These are phyloP conservation scores for Dryas integrifolia DNA, from an alignment of 331 rosid genomes.

Conservation along the genomic window DNA sequence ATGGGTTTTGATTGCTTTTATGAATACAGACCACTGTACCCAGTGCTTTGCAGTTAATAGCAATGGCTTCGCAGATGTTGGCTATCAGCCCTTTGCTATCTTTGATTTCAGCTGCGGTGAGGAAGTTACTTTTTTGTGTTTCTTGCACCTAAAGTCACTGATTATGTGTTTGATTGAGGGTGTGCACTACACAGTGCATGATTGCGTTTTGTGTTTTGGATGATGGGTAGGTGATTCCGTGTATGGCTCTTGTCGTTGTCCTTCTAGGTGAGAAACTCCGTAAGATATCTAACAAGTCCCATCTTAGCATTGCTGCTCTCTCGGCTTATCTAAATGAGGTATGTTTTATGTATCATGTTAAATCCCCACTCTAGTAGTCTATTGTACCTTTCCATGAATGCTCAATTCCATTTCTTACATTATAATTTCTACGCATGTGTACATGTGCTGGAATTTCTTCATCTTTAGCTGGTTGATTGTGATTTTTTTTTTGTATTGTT, in stretches of 20 bases:
- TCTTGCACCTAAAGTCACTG: background rate
- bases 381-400: background rate
- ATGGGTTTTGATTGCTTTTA: slow-evolving; percentile 10
- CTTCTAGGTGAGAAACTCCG: slow-evolving; percentile 69
- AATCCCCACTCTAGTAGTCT: background rate
- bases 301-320: slow-evolving; percentile 64
- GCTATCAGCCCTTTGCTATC: slow-evolving; percentile 67
- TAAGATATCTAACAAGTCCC: slow-evolving; percentile 62
- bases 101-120: slow-evolving; percentile 69
- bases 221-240: slow-evolving; percentile 65
- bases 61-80: slow-evolving; percentile 74
- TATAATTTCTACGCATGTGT: background rate
- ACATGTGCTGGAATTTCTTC: background rate
- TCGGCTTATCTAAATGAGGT: slow-evolving; percentile 92
- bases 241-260: slow-evolving; percentile 55
- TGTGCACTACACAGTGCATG: background rate
- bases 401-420: background rate
- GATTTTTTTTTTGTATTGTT: background rate
- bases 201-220: background rate
- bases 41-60: slow-evolving; percentile 68
- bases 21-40: slow-evolving; percentile 75
- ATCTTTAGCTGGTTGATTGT: background rate
- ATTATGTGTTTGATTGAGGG: slow-evolving; percentile 5
- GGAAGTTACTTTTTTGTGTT: slow-evolving; percentile 18
- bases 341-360: background rate